Conservation (phyloP, 768 basidiomycete genomes). For the Russula dissimulans region DNA sequence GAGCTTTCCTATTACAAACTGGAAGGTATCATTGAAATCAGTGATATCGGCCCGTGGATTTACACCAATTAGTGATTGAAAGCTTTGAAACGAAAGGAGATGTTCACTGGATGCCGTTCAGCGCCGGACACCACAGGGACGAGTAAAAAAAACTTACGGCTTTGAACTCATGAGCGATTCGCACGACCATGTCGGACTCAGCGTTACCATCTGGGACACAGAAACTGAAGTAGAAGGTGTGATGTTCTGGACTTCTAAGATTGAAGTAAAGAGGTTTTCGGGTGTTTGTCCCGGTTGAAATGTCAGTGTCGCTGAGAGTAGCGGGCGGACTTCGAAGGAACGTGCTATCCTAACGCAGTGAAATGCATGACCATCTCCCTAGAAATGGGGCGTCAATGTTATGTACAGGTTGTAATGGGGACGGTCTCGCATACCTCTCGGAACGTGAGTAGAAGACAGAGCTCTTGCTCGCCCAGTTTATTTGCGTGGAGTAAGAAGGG, state of each 20-base stretch:
- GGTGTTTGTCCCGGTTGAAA: slow-evolving; percentile 42
- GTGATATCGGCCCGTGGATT: slow-evolving; percentile 30
- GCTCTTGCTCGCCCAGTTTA: slow-evolving; percentile 36
- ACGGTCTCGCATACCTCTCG: slow-evolving; percentile 38
- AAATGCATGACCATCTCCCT: slow-evolving; percentile 46
- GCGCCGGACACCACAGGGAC: not conserved
- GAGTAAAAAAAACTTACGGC: slow-evolving; percentile 34
- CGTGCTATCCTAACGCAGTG: slow-evolving; percentile 47
- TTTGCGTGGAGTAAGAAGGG: slow-evolving; percentile 47
- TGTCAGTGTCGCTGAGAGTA: slow-evolving; percentile 44
- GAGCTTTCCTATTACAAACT: slow-evolving; percentile 47
- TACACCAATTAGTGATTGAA: slow-evolving; percentile 36
- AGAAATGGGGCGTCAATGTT: not conserved
- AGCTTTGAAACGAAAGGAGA: slow-evolving; percentile 41
- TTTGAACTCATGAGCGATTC: slow-evolving; percentile 28
- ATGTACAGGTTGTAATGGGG: not conserved
- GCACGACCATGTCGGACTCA: slow-evolving; percentile 67
- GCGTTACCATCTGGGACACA: slow-evolving; percentile 48
- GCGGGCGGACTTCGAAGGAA: slow-evolving; percentile 48
- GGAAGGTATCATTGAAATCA: slow-evolving; percentile 34
- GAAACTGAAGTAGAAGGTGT: slow-evolving; percentile 33
- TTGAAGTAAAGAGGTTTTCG: slow-evolving; percentile 43
- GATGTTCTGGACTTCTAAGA: slow-evolving; percentile 49
- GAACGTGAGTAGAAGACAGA: slow-evolving; percentile 59
- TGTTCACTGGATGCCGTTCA: slow-evolving; percentile 27